Percentiles rank a stretch among this genome's conserved stretches.
Evolutionary conservation across 345 rosid species (phyloP).

Genomic region (Carallia pectinifolia): DNA sequence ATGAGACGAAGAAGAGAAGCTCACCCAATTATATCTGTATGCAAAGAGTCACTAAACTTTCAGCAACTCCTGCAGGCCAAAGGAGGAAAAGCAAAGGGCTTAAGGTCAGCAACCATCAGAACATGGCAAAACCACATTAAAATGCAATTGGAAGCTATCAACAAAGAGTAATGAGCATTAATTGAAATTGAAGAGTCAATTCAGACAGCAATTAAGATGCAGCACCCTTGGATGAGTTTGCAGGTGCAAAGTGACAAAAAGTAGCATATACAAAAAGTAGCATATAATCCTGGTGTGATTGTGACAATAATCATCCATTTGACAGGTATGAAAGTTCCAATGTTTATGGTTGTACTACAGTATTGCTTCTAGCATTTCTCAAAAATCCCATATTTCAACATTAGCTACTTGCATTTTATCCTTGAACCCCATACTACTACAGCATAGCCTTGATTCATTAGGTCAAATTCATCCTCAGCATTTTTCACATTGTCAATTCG

Average conservation of each 20-base stretch:
- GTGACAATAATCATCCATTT: background rate
- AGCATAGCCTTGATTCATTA: too few species aligned
- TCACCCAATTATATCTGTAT: constrained; percentile 15
- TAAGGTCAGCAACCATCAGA: background rate
- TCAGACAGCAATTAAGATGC: background rate
- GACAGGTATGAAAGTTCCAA: constrained; percentile 2
- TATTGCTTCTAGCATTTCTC: background rate
- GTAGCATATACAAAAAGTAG: constrained; percentile 4
- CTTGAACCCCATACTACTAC: background rate
- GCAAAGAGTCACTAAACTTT: constrained; percentile 30
- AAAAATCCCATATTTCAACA: background rate
- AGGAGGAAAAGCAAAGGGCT: background rate
- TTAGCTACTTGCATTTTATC: background rate
- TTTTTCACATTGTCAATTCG: background rate
- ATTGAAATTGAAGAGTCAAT: background rate
- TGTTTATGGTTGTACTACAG: background rate
- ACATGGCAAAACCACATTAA: background rate
- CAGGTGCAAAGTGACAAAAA: background rate
- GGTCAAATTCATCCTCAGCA: too few species aligned
- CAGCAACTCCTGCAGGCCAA: constrained; percentile 46
- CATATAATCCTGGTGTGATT: background rate
- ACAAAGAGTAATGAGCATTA: background rate
- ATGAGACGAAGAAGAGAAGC: constrained; percentile 6
- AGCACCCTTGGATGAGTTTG: background rate
- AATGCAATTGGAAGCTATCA: background rate